Base-by-base conservation (phyloP, 305 asterid genomes). In the Nicotiana rustica region DNA sequence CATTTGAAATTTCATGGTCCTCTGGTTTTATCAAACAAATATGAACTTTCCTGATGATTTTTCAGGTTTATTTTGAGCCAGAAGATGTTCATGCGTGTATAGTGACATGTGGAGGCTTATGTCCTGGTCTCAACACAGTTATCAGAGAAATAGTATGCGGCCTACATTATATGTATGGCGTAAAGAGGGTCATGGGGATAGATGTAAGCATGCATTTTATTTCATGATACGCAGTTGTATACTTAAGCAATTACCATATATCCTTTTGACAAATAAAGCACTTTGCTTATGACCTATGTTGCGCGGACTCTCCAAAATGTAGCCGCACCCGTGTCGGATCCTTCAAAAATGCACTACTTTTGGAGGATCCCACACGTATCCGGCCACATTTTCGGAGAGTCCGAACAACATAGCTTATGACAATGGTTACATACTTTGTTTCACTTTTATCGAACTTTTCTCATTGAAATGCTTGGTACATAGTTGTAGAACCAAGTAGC, bases 81-180 rank as follows among this genome's bases (percentile, higher is more conserved):
- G 97, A 96, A 36, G 98, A 93, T 47, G 98, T 96, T 56, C 86
- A 82, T 55, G 98, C 99, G 5, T 96, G 99, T 83, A 94, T 96
- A 52, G 98, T 96, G 71, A 96, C 98, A 0, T 96, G 99, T 62
- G 99, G 99, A 79, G 98, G 99, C 31, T 85, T 96, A 83, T 96
- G 99, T 88, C 99, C 98, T n/a, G 99, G 99, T 29, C 90, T 96
- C 79, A 96, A 96, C 86, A 94, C 99, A 4, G 98, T 96, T 81
- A 94, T 92, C 83, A 88, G 99, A 85, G 99, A 96, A 87, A 89
- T 96, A 36, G 99, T 96, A 6, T 93, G 97, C 31, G 91, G 97
- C 83, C 86, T 96, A 78, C 77, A 92, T 70, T 86, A 94, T 81
- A 93, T 93, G 97, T 94, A 96, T 81, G 99, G 97, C 57, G 99